Evolutionary conservation across 768 basidiomycete species (phyloP), one percentile per base, ranked within the genome.

Genomic region (Neoboletus subvelutipes): DNA sequence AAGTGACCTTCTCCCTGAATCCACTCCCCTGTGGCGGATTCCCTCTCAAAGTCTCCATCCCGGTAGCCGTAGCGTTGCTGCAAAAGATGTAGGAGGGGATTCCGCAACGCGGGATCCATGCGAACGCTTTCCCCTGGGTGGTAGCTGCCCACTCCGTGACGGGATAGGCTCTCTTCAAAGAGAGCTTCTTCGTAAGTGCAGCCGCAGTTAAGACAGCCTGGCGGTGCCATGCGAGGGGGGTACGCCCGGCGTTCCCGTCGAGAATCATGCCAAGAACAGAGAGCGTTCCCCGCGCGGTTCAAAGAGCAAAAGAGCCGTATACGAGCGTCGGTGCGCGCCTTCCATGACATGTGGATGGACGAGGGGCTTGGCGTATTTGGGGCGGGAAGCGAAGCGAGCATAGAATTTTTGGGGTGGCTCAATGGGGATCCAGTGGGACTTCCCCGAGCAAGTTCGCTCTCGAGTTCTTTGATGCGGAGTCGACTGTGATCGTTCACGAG

Each of bases 241-340:
- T 81, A 84, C 0, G 79, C 78, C 10, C 92, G 82, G 31, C 92
- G 85, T 73, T 94, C 91, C 29, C 91, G 84, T 45, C 91, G 80
- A 2, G 91, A 91, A 71, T 94, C 92, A 65, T 94, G 91, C 91
- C 91, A 94, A 4, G 92, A 86, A 69, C 91, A 93, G 36, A 93
- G 81, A 1, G 91, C 90, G 63, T 94, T 94, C 33, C 92, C 92
- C 0, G 91, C 91, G 50, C 92, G 84, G 71, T 94, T 93, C 31
- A 90, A 77, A 4, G 90, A 88, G 70, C 91, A 94, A 73, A 86
- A 88, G 43, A 83, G 77, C 53, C 83, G 83, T 60, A 78, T 75
- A 37, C 92, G 87, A 6, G 86, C 82, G 22, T 89, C 85, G 1
- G 89, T 92, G 56, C 91, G 87, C 10, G 78, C 76, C 47, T 80